Percentiles rank a stretch among this genome's conserved stretches.
Evolutionary conservation across 140 eudicot genomes (phyloP).

Genomic region (Stevia rebaudiana): DNA sequence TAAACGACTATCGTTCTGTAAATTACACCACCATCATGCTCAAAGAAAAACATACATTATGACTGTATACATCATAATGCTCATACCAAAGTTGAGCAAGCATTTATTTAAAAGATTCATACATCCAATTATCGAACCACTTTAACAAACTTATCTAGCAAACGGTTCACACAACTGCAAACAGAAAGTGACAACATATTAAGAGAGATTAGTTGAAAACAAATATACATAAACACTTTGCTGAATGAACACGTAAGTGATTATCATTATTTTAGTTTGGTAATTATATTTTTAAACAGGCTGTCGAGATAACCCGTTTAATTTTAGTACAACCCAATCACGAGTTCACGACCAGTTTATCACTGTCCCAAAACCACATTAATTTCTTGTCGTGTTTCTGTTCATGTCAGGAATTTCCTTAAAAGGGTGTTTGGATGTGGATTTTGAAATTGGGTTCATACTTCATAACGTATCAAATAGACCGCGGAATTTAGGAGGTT

Average conservation of each 20-base stretch:
- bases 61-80: conserved; percentile 10
- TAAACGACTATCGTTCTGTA: not conserved
- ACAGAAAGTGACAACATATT: not conserved
- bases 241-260: not conserved
- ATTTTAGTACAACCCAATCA: not conserved
- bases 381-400: not conserved
- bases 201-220: not conserved
- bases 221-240: not conserved
- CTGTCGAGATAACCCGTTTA: not conserved
- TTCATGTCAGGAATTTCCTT: not conserved
- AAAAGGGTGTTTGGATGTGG: not conserved
- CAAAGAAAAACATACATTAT: not conserved
- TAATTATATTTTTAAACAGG: not conserved
- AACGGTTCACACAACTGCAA: conserved; percentile 8
- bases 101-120: conserved; percentile 10
- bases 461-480: too few species aligned
- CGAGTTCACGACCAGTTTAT: not conserved
- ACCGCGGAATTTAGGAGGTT: too few species aligned
- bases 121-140: conserved; percentile 10
- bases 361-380: not conserved
- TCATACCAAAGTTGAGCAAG: conserved; percentile 6
- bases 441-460: not conserved
- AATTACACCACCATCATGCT: not conserved
- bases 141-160: not conserved
- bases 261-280: not conserved